phyloP scores from a whole-genome alignment of 352 stramenopile species.

The Phytophthora hibernalis region DNA sequence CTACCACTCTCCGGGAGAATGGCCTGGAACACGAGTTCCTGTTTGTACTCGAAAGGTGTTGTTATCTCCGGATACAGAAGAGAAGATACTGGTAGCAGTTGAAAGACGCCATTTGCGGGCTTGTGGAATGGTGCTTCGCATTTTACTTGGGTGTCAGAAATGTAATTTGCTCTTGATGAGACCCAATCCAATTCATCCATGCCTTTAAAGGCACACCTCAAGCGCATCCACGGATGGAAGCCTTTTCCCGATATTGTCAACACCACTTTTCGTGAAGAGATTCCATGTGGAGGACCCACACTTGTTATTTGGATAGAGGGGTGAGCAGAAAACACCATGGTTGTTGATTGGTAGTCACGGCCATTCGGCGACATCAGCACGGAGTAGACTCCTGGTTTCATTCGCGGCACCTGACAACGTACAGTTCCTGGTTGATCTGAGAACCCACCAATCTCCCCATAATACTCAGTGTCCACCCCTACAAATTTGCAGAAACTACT shows the following conservation, averaged over 20 bases:
- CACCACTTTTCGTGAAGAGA: constrained; percentile 18
- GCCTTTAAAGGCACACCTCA: constrained; percentile 44
- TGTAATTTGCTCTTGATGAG: constrained; percentile 20
- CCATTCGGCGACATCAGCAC: constrained; percentile 49
- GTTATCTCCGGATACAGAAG: constrained; percentile 10
- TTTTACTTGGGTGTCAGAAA: constrained; percentile 37
- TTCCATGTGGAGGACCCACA: constrained; percentile 30
- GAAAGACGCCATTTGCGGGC: constrained; percentile 25
- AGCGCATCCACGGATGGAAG: constrained; percentile 52
- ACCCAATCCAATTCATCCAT: constrained; percentile 16
- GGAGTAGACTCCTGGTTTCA: constrained; percentile 37
- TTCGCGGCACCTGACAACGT: constrained; percentile 30
- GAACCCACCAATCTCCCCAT: constrained; percentile 2
- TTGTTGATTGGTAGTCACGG: constrained; percentile 35
- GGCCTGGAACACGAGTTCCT: constrained; percentile 30
- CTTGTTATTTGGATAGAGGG: constrained; percentile 23
- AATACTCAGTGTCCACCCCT: constrained; percentile 5
- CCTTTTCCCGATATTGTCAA: constrained; percentile 39
- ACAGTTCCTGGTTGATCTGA: constrained; percentile 6
- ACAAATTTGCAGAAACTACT: constrained; percentile 39
- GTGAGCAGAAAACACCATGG: constrained; percentile 36
- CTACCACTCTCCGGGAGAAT: constrained; percentile 35
- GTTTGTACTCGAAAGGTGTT: constrained; percentile 41
- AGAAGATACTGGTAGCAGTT: constrained; percentile 38
- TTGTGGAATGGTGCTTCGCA: constrained; percentile 25